These are phyloP conservation scores for Alisma plantagoaquatica DNA, from an alignment of 106 monocot species.

Conservation along the genomic window DNA sequence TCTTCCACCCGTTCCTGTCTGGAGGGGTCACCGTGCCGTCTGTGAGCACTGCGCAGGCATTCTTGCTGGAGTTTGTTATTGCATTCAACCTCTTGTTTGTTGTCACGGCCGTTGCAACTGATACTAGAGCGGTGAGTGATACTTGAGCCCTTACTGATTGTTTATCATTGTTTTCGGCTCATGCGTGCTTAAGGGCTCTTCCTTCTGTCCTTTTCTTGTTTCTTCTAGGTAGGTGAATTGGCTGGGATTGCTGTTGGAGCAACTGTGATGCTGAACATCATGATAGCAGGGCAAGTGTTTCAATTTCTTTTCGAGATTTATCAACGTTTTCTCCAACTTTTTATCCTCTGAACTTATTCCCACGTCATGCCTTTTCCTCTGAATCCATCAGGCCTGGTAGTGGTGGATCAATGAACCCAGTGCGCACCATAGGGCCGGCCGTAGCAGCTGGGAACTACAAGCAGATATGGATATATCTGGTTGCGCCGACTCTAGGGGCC, in stretches of 20 bases:
- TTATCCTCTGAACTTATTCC: background rate
- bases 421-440: constrained; percentile 82
- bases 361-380: no score
- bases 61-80: constrained; percentile 78
- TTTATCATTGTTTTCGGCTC: no score
- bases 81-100: constrained; percentile 82
- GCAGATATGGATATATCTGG: constrained; percentile 80
- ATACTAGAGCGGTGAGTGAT: constrained; percentile 13
- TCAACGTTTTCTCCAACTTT: background rate
- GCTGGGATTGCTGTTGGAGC: constrained; percentile 94
- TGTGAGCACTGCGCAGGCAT: constrained; percentile 58
- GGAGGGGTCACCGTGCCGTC: constrained; percentile 89
- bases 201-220: background rate
- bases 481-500: constrained; percentile 62
- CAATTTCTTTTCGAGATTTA: background rate
- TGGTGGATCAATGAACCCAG: constrained; percentile 93
- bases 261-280: constrained; percentile 80
- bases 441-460: constrained; percentile 79
- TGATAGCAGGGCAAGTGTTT: constrained; percentile 67
- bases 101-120: constrained; percentile 57
- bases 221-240: constrained; percentile 68
- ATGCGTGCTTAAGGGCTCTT: no score
- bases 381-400: constrained; percentile 55
- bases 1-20: constrained; percentile 74
- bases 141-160: no score